These are phyloP conservation scores for Mycena floridula DNA, from an alignment of 768 basidiomycete genomes.

Conservation along the genomic window DNA sequence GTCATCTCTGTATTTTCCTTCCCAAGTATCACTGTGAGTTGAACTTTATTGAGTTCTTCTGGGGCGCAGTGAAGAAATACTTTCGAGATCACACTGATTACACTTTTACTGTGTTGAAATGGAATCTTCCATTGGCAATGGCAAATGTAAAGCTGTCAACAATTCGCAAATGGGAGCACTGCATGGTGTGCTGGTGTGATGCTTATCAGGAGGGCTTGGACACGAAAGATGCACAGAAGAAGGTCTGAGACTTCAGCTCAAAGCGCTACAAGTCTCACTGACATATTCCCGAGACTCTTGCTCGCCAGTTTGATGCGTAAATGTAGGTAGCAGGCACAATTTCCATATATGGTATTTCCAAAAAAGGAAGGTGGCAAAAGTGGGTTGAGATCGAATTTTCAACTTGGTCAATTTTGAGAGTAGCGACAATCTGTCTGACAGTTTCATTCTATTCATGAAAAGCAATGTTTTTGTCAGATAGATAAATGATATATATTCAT, in stretches of 20 bases:
- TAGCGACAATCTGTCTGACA: slow-evolving; percentile 3
- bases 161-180: slow-evolving; percentile 16
- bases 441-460: no score
- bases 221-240: slow-evolving; percentile 11
- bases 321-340: not conserved
- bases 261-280: slow-evolving; percentile 7
- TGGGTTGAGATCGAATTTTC: not conserved
- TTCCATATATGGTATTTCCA: slow-evolving; percentile 5
- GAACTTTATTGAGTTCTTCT: slow-evolving; percentile 24
- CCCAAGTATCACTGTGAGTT: slow-evolving; percentile 23
- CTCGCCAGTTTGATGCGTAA: not conserved
- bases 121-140: slow-evolving; percentile 13
- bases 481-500: no score
- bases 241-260: slow-evolving; percentile 13
- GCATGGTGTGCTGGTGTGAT: slow-evolving; percentile 7
- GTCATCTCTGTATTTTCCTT: slow-evolving; percentile 9
- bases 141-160: slow-evolving; percentile 7
- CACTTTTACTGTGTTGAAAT: slow-evolving; percentile 10
- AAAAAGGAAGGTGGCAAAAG: not conserved
- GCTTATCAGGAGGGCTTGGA: slow-evolving; percentile 12
- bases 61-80: slow-evolving; percentile 21
- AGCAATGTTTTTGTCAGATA: no score
- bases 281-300: not conserved
- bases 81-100: slow-evolving; percentile 16
- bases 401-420: not conserved